These are phyloP conservation scores for Pseudevernia furfuracea DNA, from an alignment of 495 filamentous ascomycete species.

Conservation along the genomic window DNA sequence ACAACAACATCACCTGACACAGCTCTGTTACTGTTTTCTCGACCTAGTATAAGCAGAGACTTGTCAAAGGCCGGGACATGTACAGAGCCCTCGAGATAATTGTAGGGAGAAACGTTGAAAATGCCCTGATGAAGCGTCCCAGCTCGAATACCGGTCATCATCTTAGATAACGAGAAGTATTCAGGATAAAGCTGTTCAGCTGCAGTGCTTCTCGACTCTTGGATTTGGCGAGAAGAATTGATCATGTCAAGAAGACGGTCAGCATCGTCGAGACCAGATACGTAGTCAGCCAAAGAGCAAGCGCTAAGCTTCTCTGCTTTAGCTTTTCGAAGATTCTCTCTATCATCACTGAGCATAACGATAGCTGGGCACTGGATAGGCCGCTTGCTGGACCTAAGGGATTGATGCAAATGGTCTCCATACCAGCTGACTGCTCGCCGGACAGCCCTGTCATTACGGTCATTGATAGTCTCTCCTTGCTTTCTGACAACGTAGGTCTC, in stretches of 20 bases:
- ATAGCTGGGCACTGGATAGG: slow-evolving; percentile 61
- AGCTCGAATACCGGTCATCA: slow-evolving; percentile 83
- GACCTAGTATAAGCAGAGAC: slow-evolving; percentile 76
- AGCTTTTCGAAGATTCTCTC: slow-evolving; percentile 75
- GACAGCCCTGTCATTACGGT: slow-evolving; percentile 90
- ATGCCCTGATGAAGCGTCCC: slow-evolving; percentile 85
- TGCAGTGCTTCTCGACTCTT: slow-evolving; percentile 53
- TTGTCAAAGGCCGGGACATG: slow-evolving; percentile 85
- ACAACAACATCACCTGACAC: slow-evolving; percentile 88
- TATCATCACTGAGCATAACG: slow-evolving; percentile 91
- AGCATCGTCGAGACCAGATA: slow-evolving; percentile 72
- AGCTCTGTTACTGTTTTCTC: slow-evolving; percentile 92
- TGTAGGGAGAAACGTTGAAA: slow-evolving; percentile 95
- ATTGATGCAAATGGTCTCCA: slow-evolving; percentile 61
- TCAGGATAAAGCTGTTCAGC: slow-evolving; percentile 73
- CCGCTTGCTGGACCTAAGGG: slow-evolving; percentile 46
- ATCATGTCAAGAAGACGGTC: slow-evolving; percentile 93
- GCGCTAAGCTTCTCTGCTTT: slow-evolving; percentile 63
- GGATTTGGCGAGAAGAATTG: slow-evolving; percentile 60
- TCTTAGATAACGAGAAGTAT: slow-evolving; percentile 82
- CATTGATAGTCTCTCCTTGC: slow-evolving; percentile 82
- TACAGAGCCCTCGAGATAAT: slow-evolving; percentile 89
- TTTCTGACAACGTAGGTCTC: slow-evolving; percentile 79
- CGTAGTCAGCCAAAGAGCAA: slow-evolving; percentile 66
- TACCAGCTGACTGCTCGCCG: slow-evolving; percentile 87